Evolutionary conservation across 495 filamentous ascomycete species (phyloP), one percentile per base, ranked within the genome.

Genomic region (Xylaria castorea): DNA sequence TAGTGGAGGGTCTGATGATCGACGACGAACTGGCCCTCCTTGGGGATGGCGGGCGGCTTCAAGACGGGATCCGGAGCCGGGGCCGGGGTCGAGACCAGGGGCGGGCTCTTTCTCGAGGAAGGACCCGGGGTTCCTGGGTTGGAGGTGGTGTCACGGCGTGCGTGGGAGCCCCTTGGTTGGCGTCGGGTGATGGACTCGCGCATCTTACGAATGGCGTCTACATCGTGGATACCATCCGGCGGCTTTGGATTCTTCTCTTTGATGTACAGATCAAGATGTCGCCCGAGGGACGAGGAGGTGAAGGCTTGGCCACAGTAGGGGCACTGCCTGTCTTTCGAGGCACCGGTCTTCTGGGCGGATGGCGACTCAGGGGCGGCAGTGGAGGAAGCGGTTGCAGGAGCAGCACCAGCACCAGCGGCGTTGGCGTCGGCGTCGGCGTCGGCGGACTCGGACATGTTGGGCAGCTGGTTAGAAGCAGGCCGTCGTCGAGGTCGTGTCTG

Each of bases 211-310:
- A 97, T 97, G 81, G 92, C 92, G 7, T 94, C 92, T 40, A 97
- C 92, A 83, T 97, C 87, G 81, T 97, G 94, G 55, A 97, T 77
- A 11, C 94, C 94, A 81, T 97, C 94, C 4, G 93, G 87, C 2
- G 90, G 84, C 76, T 93, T 94, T 6, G 91, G 90, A 77, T 97
- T 97, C 82, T 93, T 95, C 75, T 92, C 90, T 78, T 92, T 93
- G 73, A 97, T 92, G 79, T 94, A 97, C 44, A 96, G 87, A 78
- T 97, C 94, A 34, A 97, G 88, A 83, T 97, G 94, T 48, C 94
- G 92, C 32, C 94, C 94, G n/a, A 97, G 86, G 4, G 93, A 96
- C 7, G 94, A 97, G 9, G 94, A 97, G 3, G 94, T 97, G 75
- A 97, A 97, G 3, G 90, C 81, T 79, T 95, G 92, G 51, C 89